A percentile compares a stretch with the other conserved stretches of the same genome.
These are phyloP conservation scores for Planoprotostelium fungivorum DNA, from an alignment of 78 protist genomes.

Conservation along the genomic window DNA sequence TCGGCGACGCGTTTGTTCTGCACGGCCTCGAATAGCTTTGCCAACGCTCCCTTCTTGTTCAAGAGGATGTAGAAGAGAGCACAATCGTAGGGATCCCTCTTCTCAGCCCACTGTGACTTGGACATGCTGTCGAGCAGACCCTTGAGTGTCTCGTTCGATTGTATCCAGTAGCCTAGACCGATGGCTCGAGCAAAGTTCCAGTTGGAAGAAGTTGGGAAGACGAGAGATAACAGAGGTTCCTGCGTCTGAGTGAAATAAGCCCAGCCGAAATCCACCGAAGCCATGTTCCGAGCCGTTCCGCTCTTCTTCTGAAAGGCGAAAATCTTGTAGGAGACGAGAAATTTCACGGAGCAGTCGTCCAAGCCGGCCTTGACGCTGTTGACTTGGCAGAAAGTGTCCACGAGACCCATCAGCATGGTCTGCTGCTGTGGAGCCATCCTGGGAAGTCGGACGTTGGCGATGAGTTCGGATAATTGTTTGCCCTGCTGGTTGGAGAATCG, in stretches of 20 bases:
- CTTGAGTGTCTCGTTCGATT: constrained; percentile 21
- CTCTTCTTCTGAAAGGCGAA: constrained; percentile 29
- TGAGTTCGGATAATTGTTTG: background rate
- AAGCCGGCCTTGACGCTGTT: constrained; percentile 43
- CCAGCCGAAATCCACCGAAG: constrained; percentile 35
- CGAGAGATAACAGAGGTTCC: constrained; percentile 25
- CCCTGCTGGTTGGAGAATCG: background rate
- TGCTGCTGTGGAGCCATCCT: constrained; percentile 3
- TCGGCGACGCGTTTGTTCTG: constrained; percentile 26
- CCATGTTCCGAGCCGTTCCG: constrained; percentile 12
- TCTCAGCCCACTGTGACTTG: constrained; percentile 13
- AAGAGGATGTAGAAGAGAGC: constrained; percentile 37
- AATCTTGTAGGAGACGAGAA: constrained; percentile 28
- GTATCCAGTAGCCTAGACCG: constrained; percentile 57
- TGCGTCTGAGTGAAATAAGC: constrained; percentile 39
- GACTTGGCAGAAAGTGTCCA: constrained; percentile 48
- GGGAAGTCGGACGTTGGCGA: background rate
- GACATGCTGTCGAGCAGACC: constrained; percentile 28
- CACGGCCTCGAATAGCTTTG: constrained; percentile 18
- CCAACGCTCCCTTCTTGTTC: constrained; percentile 32
- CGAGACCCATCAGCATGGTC: constrained; percentile 26
- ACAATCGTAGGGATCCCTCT: constrained; percentile 37
- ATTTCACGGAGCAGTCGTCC: constrained; percentile 42
- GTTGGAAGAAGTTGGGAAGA: constrained; percentile 26
- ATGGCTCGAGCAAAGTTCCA: constrained; percentile 25